phyloP scores from a whole-genome alignment of 306 rosid genomes.

The Medicago arabica region DNA sequence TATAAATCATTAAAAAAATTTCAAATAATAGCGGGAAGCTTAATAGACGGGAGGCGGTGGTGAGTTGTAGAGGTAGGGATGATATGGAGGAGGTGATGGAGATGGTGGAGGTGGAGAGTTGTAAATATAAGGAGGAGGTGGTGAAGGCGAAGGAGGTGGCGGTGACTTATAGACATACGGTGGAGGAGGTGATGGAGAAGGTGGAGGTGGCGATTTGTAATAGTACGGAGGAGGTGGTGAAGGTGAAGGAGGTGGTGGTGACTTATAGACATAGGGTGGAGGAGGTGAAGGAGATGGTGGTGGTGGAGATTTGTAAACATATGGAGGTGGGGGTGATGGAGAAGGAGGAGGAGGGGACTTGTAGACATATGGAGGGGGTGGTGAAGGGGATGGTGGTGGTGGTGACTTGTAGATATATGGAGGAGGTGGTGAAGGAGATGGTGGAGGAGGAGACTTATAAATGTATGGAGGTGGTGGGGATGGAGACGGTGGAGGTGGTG shows the following conservation, averaged over 20 bases:
- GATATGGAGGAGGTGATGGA: conserved; percentile 34
- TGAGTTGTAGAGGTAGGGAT: conserved; percentile 40
- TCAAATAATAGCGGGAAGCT: not conserved
- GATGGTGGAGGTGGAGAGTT: conserved; percentile 37
- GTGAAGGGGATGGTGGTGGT: not conserved
- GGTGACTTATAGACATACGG: not conserved
- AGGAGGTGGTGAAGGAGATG: not conserved
- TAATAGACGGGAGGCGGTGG: conserved; percentile 41
- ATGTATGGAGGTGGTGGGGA: not conserved
- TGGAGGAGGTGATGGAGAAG: not conserved
- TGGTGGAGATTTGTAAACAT: not conserved
- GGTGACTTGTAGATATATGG: not conserved
- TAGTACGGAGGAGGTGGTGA: not conserved
- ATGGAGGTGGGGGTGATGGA: not conserved
- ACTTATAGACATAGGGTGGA: not conserved
- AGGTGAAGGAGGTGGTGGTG: not conserved
- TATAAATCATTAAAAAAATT: not conserved
- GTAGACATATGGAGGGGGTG: not conserved
- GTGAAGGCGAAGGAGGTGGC: not conserved
- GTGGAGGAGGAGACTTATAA: not conserved
- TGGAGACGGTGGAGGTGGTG: not conserved
- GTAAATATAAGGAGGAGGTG: not conserved
- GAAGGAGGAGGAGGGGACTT: not conserved
- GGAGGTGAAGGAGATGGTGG: not conserved
- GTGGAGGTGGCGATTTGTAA: not conserved